A percentile compares a stretch with the other conserved stretches of the same genome.
Conservation (phyloP, 208 protist genomes). For the Trypanosoma rangeli region DNA sequence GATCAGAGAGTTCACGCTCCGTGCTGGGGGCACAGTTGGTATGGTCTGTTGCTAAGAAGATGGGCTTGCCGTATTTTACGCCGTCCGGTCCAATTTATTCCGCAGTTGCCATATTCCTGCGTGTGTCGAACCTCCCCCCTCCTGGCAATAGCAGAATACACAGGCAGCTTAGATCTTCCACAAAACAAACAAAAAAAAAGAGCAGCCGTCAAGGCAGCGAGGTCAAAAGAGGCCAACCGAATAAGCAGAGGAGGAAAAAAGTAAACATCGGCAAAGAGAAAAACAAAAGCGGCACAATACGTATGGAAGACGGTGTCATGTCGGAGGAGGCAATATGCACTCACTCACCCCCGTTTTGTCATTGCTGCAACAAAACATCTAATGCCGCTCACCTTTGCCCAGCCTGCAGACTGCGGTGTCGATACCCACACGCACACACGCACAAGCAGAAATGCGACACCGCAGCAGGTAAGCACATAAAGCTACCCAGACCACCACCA, state of each 20-base stretch:
- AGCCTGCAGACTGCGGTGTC: too few relatives aligned
- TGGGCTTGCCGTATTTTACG: constrained; percentile 52
- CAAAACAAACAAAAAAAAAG: neutral
- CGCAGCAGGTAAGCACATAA: too few relatives aligned
- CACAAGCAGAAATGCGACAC: too few relatives aligned
- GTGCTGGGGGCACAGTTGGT: constrained; percentile 56
- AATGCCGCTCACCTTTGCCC: neutral
- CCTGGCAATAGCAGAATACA: neutral
- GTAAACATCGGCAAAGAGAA: too few relatives aligned
- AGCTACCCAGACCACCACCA: too few relatives aligned
- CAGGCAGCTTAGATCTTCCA: neutral
- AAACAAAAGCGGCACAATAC: neutral
- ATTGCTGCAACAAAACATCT: too few relatives aligned
- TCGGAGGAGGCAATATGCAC: neutral
- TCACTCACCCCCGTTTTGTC: neutral
- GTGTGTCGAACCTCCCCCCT: neutral
- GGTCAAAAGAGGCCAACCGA: too few relatives aligned
- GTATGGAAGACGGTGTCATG: neutral
- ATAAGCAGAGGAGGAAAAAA: too few relatives aligned
- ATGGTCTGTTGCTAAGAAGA: constrained; percentile 82
- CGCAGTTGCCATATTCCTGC: constrained; percentile 31
- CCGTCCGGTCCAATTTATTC: constrained; percentile 59
- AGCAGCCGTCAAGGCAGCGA: too few relatives aligned
- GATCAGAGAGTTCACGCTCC: constrained; percentile 79
- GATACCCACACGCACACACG: too few relatives aligned